Percentiles rank a stretch among this genome's conserved stretches.
These are phyloP conservation scores for Candida saitoana DNA, from an alignment of 805 yeast genomes.

Conservation along the genomic window DNA sequence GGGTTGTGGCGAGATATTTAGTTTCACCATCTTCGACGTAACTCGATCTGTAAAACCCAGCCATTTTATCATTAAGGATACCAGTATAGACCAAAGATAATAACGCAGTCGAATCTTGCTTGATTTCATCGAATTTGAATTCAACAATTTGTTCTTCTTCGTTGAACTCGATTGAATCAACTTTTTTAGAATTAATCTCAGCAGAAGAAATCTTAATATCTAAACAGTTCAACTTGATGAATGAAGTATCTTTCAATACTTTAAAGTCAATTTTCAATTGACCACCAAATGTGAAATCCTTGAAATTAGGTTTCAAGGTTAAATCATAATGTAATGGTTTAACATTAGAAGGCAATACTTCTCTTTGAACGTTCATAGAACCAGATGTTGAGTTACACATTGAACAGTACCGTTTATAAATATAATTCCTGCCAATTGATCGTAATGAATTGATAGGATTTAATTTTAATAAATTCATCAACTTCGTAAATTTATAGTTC, in stretches of 20 bases:
- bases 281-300: slow-evolving; percentile 58
- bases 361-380: slow-evolving; percentile 23
- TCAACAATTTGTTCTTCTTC: slow-evolving; percentile 38
- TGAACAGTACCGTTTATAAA: slow-evolving; percentile 3
- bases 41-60: slow-evolving; percentile 73
- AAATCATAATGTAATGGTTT: slow-evolving; percentile 40
- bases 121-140: slow-evolving; percentile 34
- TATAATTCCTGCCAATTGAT: slow-evolving; percentile 3
- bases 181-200: slow-evolving; percentile 25
- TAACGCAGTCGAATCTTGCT: slow-evolving; percentile 37
- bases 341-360: slow-evolving; percentile 41
- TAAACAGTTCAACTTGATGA: slow-evolving; percentile 53
- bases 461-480: neutral
- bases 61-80: slow-evolving; percentile 70
- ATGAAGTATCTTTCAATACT: slow-evolving; percentile 45
- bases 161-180: slow-evolving; percentile 22
- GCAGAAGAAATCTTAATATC: slow-evolving; percentile 62
- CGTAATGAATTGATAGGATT: slow-evolving; percentile 2
- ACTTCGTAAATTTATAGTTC: neutral
- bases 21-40: slow-evolving; percentile 60
- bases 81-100: slow-evolving; percentile 56
- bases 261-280: slow-evolving; percentile 49
- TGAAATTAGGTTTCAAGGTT: slow-evolving; percentile 43
- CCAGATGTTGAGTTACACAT: slow-evolving; percentile 13
- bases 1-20: slow-evolving; percentile 76